These are phyloP conservation scores for Penicillium sp. DNA, from an alignment of 2,329 filamentous ascomycete genomes.

Conservation along the genomic window DNA sequence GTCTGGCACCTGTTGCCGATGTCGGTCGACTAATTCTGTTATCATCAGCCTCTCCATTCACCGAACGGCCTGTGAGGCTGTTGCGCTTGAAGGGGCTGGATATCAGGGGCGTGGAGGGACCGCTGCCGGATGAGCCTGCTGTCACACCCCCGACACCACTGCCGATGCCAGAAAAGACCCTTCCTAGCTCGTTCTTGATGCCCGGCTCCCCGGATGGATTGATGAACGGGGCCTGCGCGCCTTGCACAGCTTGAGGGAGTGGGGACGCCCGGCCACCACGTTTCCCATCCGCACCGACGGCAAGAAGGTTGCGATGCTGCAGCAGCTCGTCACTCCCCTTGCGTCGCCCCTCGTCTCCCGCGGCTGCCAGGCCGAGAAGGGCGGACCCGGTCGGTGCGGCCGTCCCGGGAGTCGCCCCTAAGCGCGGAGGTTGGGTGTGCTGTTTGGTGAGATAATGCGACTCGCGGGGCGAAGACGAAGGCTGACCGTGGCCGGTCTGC, in stretches of 20 bases:
- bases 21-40: slow-evolving; percentile 42
- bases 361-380: slow-evolving; percentile 24
- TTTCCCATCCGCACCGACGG: slow-evolving; percentile 69
- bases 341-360: slow-evolving; percentile 41
- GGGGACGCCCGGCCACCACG: slow-evolving; percentile 82
- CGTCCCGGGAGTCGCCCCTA: slow-evolving; percentile 31
- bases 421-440: slow-evolving; percentile 33
- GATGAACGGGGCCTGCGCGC: slow-evolving; percentile 75
- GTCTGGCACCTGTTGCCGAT: slow-evolving; percentile 53
- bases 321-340: slow-evolving; percentile 56
- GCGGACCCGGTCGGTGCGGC: slow-evolving; percentile 27
- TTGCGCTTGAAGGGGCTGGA: slow-evolving; percentile 53
- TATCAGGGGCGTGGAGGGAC: slow-evolving; percentile 54
- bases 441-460: slow-evolving; percentile 34
- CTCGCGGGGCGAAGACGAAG: slow-evolving; percentile 35
- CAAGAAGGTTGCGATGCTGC: slow-evolving; percentile 67
- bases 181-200: slow-evolving; percentile 91
- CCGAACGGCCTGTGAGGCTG: slow-evolving; percentile 46
- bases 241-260: slow-evolving; percentile 88
- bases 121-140: slow-evolving; percentile 49
- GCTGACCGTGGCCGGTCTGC: slow-evolving; percentile 35
- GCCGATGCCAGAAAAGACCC: slow-evolving; percentile 92
- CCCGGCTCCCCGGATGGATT: slow-evolving; percentile 78
- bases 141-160: slow-evolving; percentile 60
- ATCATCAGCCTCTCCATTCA: slow-evolving; percentile 41